A percentile compares a stretch with the other conserved stretches of the same genome.
These are phyloP conservation scores for Gossypium arboreum DNA, from an alignment of 345 rosid genomes.

Conservation along the genomic window DNA sequence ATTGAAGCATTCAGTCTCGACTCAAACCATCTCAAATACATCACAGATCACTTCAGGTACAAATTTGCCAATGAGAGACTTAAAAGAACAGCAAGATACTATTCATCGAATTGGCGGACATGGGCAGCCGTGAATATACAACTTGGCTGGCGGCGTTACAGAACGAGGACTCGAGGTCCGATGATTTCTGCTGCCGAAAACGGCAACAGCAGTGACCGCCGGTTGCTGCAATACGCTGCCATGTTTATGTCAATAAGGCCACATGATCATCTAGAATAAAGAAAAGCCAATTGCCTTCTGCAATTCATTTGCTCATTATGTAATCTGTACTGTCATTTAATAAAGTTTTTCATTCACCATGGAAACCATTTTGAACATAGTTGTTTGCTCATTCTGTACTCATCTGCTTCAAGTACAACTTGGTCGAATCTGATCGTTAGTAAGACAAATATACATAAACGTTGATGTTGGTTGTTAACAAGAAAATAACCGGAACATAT, in stretches of 20 bases:
- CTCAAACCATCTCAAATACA: constrained; percentile 36
- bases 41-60: constrained; percentile 59
- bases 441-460: too few species aligned
- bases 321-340: constrained; percentile 5
- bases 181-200: constrained; percentile 22
- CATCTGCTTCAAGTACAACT: too few species aligned
- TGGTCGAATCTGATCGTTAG: too few species aligned
- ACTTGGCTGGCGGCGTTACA: constrained; percentile 51
- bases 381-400: neutral
- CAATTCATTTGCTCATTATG: constrained; percentile 7
- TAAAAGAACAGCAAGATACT: constrained; percentile 47
- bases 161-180: constrained; percentile 30
- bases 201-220: constrained; percentile 26
- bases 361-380: constrained; percentile 1
- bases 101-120: constrained; percentile 62
- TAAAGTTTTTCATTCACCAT: neutral
- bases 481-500: too few species aligned
- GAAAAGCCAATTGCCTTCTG: neutral
- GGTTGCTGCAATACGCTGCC: constrained; percentile 45
- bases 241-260: constrained; percentile 65
- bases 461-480: too few species aligned
- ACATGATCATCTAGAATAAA: constrained; percentile 62
- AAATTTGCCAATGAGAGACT: constrained; percentile 45
- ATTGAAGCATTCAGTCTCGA: constrained; percentile 53
- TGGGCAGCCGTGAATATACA: constrained; percentile 72